Evolutionary conservation across 495 filamentous ascomycete genomes (phyloP).

Genomic region (Hamigera avellanea): DNA sequence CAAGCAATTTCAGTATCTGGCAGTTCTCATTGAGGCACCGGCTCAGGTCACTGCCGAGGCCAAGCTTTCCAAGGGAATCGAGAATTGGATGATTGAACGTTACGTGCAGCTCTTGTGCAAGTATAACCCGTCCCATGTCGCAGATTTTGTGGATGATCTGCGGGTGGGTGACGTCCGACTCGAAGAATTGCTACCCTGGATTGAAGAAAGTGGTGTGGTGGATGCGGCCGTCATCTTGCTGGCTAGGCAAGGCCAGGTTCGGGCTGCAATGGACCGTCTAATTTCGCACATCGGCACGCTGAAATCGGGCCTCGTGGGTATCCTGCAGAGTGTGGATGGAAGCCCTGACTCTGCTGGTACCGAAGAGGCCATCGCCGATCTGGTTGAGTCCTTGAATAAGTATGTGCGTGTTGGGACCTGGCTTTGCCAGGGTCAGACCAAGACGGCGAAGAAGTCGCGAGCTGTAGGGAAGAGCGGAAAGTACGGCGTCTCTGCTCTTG

Average conservation of each 20-base stretch:
- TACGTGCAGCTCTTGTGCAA: constrained; percentile 87
- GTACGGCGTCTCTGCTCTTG: constrained; percentile 26
- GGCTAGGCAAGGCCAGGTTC: constrained; percentile 77
- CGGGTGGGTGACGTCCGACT: constrained; percentile 72
- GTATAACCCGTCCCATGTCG: constrained; percentile 72
- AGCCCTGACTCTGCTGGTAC: constrained; percentile 42
- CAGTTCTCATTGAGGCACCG: constrained; percentile 61
- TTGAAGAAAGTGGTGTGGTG: constrained; percentile 81
- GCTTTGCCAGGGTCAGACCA: constrained; percentile 87
- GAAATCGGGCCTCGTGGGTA: constrained; percentile 64
- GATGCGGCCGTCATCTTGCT: constrained; percentile 90
- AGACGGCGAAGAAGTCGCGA: constrained; percentile 36
- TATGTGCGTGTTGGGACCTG: constrained; percentile 86
- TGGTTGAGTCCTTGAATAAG: constrained; percentile 71
- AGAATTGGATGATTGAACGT: constrained; percentile 56
- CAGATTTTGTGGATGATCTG: constrained; percentile 68
- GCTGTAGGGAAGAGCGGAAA: constrained; percentile 24
- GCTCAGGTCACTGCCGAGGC: constrained; percentile 26
- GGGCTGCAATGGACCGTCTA: constrained; percentile 73
- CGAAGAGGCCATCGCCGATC: constrained; percentile 40
- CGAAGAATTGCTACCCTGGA: constrained; percentile 68
- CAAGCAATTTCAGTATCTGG: constrained; percentile 67
- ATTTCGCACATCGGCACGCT: constrained; percentile 66
- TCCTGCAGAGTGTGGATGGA: constrained; percentile 46
- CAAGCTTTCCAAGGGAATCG: constrained; percentile 15